These are phyloP conservation scores for Deuterostichococcus epilithicus DNA, from an alignment of 139 green algal species.

Conservation along the genomic window DNA sequence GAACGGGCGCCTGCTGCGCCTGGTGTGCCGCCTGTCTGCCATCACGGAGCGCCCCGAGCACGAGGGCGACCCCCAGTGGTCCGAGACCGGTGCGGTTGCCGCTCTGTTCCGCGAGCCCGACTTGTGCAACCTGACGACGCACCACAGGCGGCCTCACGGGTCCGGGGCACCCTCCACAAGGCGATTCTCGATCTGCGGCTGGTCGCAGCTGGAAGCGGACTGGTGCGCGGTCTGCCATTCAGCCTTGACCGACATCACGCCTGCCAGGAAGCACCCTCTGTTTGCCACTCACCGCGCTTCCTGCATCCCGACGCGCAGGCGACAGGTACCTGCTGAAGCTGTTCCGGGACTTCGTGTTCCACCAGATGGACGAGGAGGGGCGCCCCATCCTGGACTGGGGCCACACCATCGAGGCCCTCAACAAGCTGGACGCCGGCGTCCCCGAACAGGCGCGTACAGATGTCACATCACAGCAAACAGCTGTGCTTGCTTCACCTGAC, in stretches of 20 bases:
- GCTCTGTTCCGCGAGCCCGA: no score
- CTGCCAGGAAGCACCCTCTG: no score
- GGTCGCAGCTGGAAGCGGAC: no score
- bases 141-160: no score
- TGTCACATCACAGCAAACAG: neutral
- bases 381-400: constrained; percentile 82
- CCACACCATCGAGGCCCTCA: constrained; percentile 78
- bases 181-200: no score
- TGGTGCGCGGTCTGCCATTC: no score
- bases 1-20: constrained; percentile 82
- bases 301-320: constrained; percentile 23
- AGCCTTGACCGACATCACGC: no score
- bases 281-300: no score
- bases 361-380: constrained; percentile 69
- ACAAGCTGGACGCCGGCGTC: constrained; percentile 84
- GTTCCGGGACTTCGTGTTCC: constrained; percentile 91
- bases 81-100: constrained; percentile 36
- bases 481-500: no score
- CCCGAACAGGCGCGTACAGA: constrained; percentile 46
- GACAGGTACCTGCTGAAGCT: constrained; percentile 88
- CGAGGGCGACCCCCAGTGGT: constrained; percentile 54
- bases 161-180: no score
- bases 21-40: constrained; percentile 76
- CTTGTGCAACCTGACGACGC: no score
- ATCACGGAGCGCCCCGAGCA: constrained; percentile 69